Evolutionary conservation across 306 rosid genomes (phyloP), one percentile per base, ranked within the genome.

Genomic region (Notholithocarpus densiflorus): DNA sequence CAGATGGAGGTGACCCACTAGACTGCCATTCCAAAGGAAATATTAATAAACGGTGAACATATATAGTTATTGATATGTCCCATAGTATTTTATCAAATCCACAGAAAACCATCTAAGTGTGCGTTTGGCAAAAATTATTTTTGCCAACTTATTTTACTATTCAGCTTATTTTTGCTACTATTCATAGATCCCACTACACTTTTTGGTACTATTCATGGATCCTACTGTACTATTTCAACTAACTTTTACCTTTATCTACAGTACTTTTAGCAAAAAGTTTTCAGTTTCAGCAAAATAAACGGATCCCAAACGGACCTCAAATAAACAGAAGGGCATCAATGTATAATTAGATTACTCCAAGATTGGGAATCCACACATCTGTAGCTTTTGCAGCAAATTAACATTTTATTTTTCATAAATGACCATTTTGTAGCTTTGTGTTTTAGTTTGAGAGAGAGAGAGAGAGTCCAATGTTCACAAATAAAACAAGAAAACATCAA

Each of bases 1-100:
- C 94, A 82, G 97, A 95, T 57, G 96, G 98, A 88, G 98, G 98
- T 81, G 95, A 92, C 80, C 98, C 98, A 85, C 94, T 91, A 71
- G 94, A 91, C 98, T 95, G 98, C 86, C 90, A 88, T 82, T 88
- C 76, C 88, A 86, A 68, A 77, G 71, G 78, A 82, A 59, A 77
- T 56, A 73, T 65, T 73, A 76, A 75, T 51, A 82, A 79, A 76
- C 54, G 54, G 80, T 79, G n/a, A 85, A 71, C 40, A 68, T 5
- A 7, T 23, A 18, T 55, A 75, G 77, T 56, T 34, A 69, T 61
- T 34, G 64, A 76, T 53, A 74, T 64, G 68, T 15, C 60, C 79
- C 64, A 69, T 56, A 76, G 37, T 52, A 78, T 54, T 64, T 68
- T 71, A 81, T 12, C 54, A 72, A 78, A 62, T 68, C 40, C 57